Evolutionary conservation across 345 rosid genomes (phyloP).

Genomic region (Murraya paniculata): DNA sequence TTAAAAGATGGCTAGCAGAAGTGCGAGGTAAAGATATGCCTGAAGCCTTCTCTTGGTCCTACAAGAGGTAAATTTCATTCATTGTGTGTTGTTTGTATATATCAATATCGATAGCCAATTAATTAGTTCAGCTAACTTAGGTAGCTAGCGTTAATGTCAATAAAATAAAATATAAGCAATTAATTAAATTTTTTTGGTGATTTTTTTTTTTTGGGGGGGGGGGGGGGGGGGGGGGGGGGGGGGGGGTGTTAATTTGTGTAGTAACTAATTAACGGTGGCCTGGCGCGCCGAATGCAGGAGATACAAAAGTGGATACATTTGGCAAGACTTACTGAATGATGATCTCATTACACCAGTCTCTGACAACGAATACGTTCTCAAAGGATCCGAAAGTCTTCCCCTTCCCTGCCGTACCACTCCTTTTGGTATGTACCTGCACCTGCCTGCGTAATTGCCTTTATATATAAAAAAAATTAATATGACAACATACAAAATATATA

Average conservation of each 20-base stretch:
- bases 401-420: not conserved
- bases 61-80: slow-evolving; percentile 47
- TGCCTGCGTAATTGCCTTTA: too few species aligned
- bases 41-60: slow-evolving; percentile 67
- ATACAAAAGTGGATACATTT: slow-evolving; percentile 61
- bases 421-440: slow-evolving; percentile 14
- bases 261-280: too few species aligned
- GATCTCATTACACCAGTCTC: slow-evolving; percentile 75
- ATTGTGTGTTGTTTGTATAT: not conserved
- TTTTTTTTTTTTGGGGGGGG: too few species aligned
- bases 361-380: slow-evolving; percentile 67
- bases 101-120: too few species aligned
- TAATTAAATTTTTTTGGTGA: too few species aligned
- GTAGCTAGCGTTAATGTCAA: too few species aligned
- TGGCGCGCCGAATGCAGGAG: slow-evolving; percentile 32
- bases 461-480: too few species aligned
- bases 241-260: too few species aligned
- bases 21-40: slow-evolving; percentile 75
- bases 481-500: too few species aligned
- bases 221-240: too few species aligned
- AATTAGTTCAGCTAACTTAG: too few species aligned
- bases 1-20: slow-evolving; percentile 68
- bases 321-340: slow-evolving; percentile 77
- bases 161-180: too few species aligned
- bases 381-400: slow-evolving; percentile 55